A percentile compares a stretch with the other conserved stretches of the same genome.
These are phyloP conservation scores for Copromyces sp. DNA, from an alignment of 495 filamentous ascomycete species.

Conservation along the genomic window DNA sequence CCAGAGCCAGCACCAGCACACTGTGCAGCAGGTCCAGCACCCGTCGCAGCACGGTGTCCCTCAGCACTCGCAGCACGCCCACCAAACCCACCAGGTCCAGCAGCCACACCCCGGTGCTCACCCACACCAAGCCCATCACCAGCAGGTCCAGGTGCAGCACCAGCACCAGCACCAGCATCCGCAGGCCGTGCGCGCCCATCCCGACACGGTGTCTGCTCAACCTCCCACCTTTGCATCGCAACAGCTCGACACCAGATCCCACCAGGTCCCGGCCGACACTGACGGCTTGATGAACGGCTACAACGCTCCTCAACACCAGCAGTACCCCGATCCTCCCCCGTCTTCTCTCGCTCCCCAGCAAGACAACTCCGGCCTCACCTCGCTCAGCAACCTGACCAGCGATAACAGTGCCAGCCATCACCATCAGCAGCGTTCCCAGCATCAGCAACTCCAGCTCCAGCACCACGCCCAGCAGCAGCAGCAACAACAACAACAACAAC, in stretches of 20 bases:
- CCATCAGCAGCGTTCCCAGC: slow-evolving; percentile 12
- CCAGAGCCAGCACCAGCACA: slow-evolving; percentile 14
- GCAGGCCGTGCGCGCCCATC: slow-evolving; percentile 22
- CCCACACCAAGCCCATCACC: not conserved
- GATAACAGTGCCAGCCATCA: slow-evolving; percentile 8
- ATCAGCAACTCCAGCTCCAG: slow-evolving; percentile 8
- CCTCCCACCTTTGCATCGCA: slow-evolving; percentile 20
- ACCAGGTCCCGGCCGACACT: slow-evolving; percentile 19
- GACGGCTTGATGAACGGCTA: slow-evolving; percentile 26
- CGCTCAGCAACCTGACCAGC: slow-evolving; percentile 15
- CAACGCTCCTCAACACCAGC: slow-evolving; percentile 16
- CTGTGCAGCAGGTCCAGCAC: slow-evolving; percentile 1
- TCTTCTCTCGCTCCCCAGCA: slow-evolving; percentile 15
- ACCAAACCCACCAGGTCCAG: slow-evolving; percentile 3
- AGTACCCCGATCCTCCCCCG: slow-evolving; percentile 21
- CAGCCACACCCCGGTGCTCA: slow-evolving; percentile 7
- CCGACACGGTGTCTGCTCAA: slow-evolving; percentile 22
- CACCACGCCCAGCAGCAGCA: slow-evolving; percentile 8
- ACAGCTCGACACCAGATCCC: slow-evolving; percentile 21
- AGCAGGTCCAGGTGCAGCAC: not conserved
- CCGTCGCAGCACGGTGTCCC: not conserved
- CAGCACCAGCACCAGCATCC: slow-evolving; percentile 5
- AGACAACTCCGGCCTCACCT: slow-evolving; percentile 17
- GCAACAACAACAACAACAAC: slow-evolving; percentile 8
- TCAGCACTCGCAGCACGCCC: slow-evolving; percentile 1